Evolutionary conservation across 495 filamentous ascomycete genomes (phyloP).

Genomic region (Aspergillus steynii): DNA sequence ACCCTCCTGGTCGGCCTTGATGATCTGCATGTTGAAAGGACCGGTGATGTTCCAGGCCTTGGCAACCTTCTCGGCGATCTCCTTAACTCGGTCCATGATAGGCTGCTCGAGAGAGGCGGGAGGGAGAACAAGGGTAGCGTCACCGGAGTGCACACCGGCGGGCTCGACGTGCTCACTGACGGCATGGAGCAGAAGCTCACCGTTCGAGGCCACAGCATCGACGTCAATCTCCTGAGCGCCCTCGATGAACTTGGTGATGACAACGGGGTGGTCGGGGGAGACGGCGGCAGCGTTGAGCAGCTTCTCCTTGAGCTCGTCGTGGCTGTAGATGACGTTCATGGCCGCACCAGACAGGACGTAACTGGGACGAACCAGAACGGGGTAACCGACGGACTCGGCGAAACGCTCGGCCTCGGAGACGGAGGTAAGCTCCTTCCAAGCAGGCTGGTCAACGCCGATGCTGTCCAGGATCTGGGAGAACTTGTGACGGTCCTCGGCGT

Average conservation of each 20-base stretch:
- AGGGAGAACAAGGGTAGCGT: slow-evolving; percentile 91
- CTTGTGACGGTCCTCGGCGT: slow-evolving; percentile 96
- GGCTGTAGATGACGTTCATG: slow-evolving; percentile 96
- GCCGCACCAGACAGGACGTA: slow-evolving; percentile 97
- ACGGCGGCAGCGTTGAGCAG: slow-evolving; percentile 86
- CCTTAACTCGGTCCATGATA: slow-evolving; percentile 87
- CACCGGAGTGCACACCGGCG: slow-evolving; percentile 96
- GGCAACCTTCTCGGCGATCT: slow-evolving; percentile 93
- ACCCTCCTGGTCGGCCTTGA: slow-evolving; percentile 97
- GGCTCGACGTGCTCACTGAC: slow-evolving; percentile 97
- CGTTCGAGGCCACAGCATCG: slow-evolving; percentile 87
- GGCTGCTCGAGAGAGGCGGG: slow-evolving; percentile 90
- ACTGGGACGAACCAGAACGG: slow-evolving; percentile 88
- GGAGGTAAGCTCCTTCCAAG: slow-evolving; percentile 96
- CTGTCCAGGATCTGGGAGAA: slow-evolving; percentile 97
- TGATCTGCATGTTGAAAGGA: slow-evolving; percentile 98
- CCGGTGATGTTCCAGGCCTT: slow-evolving; percentile 94
- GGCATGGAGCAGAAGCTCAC: slow-evolving; percentile 87
- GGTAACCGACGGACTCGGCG: slow-evolving; percentile 85
- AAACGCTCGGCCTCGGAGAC: slow-evolving; percentile 84
- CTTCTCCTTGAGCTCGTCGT: slow-evolving; percentile 87
- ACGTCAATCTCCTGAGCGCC: slow-evolving; percentile 97
- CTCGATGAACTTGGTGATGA: slow-evolving; percentile 98
- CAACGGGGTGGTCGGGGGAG: slow-evolving; percentile 95
- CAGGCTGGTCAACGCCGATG: slow-evolving; percentile 91